Percentiles rank a stretch among this genome's conserved stretches.
Evolutionary conservation across 768 basidiomycete species (phyloP).

Genomic region (Clitopilus passeckerianus): DNA sequence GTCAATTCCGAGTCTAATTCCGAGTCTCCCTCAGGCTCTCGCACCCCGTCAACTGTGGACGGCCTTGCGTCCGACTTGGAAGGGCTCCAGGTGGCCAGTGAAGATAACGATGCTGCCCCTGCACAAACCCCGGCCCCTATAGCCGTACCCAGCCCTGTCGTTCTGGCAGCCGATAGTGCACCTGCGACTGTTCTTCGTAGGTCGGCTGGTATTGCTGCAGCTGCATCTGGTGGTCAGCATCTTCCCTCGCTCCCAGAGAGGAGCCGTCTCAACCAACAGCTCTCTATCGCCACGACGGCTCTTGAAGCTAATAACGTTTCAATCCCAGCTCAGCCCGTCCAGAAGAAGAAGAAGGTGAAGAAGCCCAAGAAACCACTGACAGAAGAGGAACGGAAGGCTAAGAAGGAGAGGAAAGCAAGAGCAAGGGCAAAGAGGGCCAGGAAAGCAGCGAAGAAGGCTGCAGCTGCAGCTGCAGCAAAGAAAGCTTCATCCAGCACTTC

Average conservation of each 20-base stretch:
- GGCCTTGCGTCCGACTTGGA: slow-evolving; percentile 8
- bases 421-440: slow-evolving; percentile 1
- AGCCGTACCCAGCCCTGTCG: background rate
- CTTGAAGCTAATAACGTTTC: background rate
- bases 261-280: background rate
- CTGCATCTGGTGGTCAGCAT: background rate
- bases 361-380: slow-evolving; percentile 6
- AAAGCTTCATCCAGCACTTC: slow-evolving; percentile 1
- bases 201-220: background rate
- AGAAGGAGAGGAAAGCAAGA: slow-evolving; percentile 2
- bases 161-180: background rate
- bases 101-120: background rate
- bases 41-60: slow-evolving; percentile 3
- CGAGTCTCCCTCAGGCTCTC: background rate
- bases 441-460: slow-evolving; percentile 2
- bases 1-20: background rate
- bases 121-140: background rate
- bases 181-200: background rate
- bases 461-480: slow-evolving; percentile 3
- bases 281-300: background rate
- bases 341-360: slow-evolving; percentile 11
- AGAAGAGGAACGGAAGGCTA: background rate
- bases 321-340: slow-evolving; percentile 3
- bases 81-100: slow-evolving; percentile 6
- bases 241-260: background rate